phyloP scores from a whole-genome alignment of 768 basidiomycete genomes.

The Tricholoma hemisulphureum region DNA sequence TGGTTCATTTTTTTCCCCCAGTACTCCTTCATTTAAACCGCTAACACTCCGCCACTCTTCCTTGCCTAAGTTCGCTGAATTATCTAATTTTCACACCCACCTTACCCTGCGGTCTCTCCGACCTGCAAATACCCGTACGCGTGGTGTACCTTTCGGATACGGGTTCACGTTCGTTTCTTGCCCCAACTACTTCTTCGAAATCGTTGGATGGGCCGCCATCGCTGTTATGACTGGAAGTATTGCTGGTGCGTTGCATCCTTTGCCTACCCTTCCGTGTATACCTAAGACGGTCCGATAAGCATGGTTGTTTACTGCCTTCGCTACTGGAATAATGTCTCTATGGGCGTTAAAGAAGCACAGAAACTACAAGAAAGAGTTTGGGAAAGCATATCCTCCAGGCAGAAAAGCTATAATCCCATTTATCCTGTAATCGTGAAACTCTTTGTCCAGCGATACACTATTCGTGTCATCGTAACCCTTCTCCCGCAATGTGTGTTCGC shows the following conservation, averaged over 20 bases:
- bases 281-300: conserved; percentile 35
- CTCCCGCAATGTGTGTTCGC: neutral
- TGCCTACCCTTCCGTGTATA: neutral
- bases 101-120: conserved; percentile 80
- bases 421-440: conserved; percentile 40
- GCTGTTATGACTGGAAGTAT: conserved; percentile 75
- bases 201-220: conserved; percentile 69
- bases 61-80: conserved; percentile 66
- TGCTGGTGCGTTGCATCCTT: conserved; percentile 53
- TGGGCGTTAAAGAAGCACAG: conserved; percentile 94
- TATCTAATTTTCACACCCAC: conserved; percentile 85
- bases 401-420: conserved; percentile 83
- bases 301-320: conserved; percentile 62
- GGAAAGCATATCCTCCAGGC: conserved; percentile 71
- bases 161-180: conserved; percentile 85
- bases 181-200: conserved; percentile 96
- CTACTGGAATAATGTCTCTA: conserved; percentile 64
- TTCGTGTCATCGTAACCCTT: neutral
- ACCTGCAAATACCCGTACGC: conserved; percentile 71
- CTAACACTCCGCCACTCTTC: conserved; percentile 1
- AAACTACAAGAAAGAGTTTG: conserved; percentile 91
- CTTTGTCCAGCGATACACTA: neutral
- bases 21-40: neutral
- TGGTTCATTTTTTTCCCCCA: conserved; percentile 31
- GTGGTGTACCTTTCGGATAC: conserved; percentile 90